phyloP scores from a whole-genome alignment of 2,329 filamentous ascomycete species.

The Ambrosiella beaveri region DNA sequence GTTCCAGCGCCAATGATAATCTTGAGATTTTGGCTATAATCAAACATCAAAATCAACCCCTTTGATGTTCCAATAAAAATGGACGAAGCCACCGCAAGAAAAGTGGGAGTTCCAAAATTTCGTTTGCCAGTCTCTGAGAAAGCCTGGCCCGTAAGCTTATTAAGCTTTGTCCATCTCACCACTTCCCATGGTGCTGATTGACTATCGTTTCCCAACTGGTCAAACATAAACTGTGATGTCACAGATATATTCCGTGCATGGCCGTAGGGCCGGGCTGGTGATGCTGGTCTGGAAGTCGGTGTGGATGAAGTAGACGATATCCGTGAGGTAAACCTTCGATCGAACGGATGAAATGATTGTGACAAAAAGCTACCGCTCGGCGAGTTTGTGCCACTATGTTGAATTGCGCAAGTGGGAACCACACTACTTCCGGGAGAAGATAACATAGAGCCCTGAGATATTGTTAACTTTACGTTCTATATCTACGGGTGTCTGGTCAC shows the following conservation, averaged over 20 bases:
- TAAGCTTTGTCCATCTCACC: slow-evolving; percentile 84
- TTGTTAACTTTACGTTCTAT: neutral
- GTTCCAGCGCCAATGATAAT: slow-evolving; percentile 86
- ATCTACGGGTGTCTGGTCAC: neutral
- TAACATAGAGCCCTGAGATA: slow-evolving; percentile 36
- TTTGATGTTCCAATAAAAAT: slow-evolving; percentile 89
- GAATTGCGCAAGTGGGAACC: slow-evolving; percentile 50
- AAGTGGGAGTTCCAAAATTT: slow-evolving; percentile 83
- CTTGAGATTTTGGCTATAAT: slow-evolving; percentile 91
- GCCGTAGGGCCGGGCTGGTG: slow-evolving; percentile 57
- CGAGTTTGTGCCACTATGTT: slow-evolving; percentile 41
- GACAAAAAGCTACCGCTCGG: slow-evolving; percentile 34
- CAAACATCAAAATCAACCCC: slow-evolving; percentile 86
- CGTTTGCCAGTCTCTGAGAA: slow-evolving; percentile 87
- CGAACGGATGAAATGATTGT: slow-evolving; percentile 75
- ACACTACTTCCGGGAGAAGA: slow-evolving; percentile 60
- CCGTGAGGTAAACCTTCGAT: slow-evolving; percentile 81
- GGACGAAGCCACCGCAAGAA: slow-evolving; percentile 68
- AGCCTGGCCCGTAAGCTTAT: slow-evolving; percentile 71
- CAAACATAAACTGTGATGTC: slow-evolving; percentile 48
- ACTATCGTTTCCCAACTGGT: slow-evolving; percentile 48
- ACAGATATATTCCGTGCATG: slow-evolving; percentile 72
- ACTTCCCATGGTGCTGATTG: slow-evolving; percentile 86
- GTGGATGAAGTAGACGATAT: slow-evolving; percentile 44
- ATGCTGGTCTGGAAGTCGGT: slow-evolving; percentile 49